phyloP scores from a whole-genome alignment of 2,329 filamentous ascomycete species.

The Neophaeococcomyces aloes region DNA sequence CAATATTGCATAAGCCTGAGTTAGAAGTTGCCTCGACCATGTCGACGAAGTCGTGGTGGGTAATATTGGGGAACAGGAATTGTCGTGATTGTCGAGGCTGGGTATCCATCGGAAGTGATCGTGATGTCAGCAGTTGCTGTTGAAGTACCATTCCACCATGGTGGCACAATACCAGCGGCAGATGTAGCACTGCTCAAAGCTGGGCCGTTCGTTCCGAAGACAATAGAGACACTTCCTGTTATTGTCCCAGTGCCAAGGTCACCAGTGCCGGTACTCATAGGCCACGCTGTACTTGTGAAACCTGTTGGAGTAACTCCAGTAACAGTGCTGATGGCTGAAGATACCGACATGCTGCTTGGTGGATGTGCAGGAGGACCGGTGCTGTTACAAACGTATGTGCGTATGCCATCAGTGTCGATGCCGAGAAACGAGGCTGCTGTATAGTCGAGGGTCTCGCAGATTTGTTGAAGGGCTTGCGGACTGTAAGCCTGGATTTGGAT shows the following conservation, averaged over 20 bases:
- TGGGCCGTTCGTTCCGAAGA: neutral
- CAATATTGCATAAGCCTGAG: neutral
- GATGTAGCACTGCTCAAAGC: slow-evolving; percentile 2
- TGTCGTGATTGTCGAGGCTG: neutral
- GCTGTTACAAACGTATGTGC: neutral
- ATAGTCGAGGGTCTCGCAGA: slow-evolving; percentile 5
- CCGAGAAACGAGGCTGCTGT: slow-evolving; percentile 1
- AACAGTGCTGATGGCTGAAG: no score
- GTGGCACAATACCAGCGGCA: slow-evolving; percentile 1
- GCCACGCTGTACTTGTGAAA: neutral
- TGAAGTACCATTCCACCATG: neutral
- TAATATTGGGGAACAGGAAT: neutral
- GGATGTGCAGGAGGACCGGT: no score
- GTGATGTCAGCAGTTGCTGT: neutral
- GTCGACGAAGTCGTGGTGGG: slow-evolving; percentile 3
- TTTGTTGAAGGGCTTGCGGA: neutral
- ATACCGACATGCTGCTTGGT: no score
- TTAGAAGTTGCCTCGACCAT: neutral
- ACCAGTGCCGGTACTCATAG: neutral
- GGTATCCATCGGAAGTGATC: neutral
- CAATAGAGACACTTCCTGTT: neutral
- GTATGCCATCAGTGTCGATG: slow-evolving; percentile 1
- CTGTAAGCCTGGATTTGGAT: slow-evolving; percentile 10
- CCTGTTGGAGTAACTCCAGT: slow-evolving; percentile 1
- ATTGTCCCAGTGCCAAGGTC: neutral